Evolutionary conservation across 1,284 basidiomycete species (phyloP).

Genomic region (Leccinum angustisporum): DNA sequence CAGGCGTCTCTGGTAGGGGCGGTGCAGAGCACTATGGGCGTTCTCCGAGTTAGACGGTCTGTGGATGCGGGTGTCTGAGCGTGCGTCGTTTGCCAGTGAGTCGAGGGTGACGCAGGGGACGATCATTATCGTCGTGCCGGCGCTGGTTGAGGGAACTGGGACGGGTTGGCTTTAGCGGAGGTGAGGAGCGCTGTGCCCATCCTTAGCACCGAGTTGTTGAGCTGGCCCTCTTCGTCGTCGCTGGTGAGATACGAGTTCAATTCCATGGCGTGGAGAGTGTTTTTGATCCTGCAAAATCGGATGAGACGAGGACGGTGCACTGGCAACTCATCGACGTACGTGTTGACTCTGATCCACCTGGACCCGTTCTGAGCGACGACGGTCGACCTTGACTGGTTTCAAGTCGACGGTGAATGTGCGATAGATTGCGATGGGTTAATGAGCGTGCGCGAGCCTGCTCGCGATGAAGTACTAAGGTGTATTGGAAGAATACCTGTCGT

Average conservation of each 20-base stretch:
- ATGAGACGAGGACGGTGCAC: neutral
- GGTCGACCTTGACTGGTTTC: slow-evolving; percentile 63
- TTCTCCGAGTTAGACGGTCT: slow-evolving; percentile 69
- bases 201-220: slow-evolving; percentile 70
- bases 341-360: slow-evolving; percentile 82
- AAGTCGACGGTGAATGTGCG: too few relatives aligned
- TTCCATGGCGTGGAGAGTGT: slow-evolving; percentile 71
- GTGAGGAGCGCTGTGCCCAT: slow-evolving; percentile 57
- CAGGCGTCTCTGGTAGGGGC: slow-evolving; percentile 28
- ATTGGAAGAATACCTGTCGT: too few relatives aligned
- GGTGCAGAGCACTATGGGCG: slow-evolving; percentile 25
- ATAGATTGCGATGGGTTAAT: too few relatives aligned
- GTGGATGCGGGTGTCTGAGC: slow-evolving; percentile 14
- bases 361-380: slow-evolving; percentile 61
- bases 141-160: slow-evolving; percentile 12
- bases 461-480: slow-evolving; percentile 24
- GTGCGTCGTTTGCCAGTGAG: slow-evolving; percentile 36
- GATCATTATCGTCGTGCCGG: neutral
- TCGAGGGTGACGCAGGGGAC: slow-evolving; percentile 50
- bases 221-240: slow-evolving; percentile 54
- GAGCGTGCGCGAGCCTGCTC: too few relatives aligned
- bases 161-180: slow-evolving; percentile 59
- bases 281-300: slow-evolving; percentile 59
- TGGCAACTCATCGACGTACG: slow-evolving; percentile 51
- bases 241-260: slow-evolving; percentile 78